phyloP scores from a whole-genome alignment of 2,329 filamentous ascomycete species.

The Talaromyces sp. region DNA sequence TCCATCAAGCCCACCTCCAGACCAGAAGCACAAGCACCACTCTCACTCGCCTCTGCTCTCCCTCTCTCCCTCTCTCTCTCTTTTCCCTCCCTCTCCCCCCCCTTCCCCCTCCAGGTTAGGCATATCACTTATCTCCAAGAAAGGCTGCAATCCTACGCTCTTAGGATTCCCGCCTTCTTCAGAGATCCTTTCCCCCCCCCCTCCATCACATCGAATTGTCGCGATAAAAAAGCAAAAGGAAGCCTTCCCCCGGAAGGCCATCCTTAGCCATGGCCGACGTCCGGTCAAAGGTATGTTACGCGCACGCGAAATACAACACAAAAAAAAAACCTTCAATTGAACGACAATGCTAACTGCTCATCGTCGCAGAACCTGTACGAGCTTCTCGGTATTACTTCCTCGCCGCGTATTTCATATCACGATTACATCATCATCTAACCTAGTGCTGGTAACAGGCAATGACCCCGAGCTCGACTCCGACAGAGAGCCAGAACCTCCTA shows the following conservation, averaged over 20 bases:
- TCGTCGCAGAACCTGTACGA: conserved; percentile 82
- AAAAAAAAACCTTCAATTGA: neutral
- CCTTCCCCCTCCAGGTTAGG: conserved; percentile 6
- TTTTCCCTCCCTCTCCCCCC: conserved; percentile 22
- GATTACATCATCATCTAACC: conserved; percentile 19
- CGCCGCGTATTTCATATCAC: conserved; percentile 18
- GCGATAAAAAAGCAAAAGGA: conserved; percentile 36
- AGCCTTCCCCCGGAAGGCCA: conserved; percentile 48
- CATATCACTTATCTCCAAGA: conserved; percentile 9
- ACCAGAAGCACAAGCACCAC: neutral
- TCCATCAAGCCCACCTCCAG: conserved; percentile 11
- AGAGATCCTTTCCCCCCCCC: conserved; percentile 17
- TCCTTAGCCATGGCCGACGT: conserved; percentile 46
- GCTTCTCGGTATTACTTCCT: conserved; percentile 75
- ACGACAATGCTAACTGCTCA: conserved; percentile 21
- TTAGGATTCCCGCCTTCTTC: conserved; percentile 31
- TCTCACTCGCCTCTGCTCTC: neutral
- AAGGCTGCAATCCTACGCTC: conserved; percentile 25
- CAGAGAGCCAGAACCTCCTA: conserved; percentile 69
- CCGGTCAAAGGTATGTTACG: conserved; percentile 45
- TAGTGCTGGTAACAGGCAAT: conserved; percentile 50
- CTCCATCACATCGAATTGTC: conserved; percentile 33
- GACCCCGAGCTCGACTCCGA: conserved; percentile 68
- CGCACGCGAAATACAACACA: neutral
- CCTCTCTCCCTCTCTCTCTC: conserved; percentile 9